Conservation (phyloP, 305 asterid genomes). For the Fraxinus baroniana region DNA sequence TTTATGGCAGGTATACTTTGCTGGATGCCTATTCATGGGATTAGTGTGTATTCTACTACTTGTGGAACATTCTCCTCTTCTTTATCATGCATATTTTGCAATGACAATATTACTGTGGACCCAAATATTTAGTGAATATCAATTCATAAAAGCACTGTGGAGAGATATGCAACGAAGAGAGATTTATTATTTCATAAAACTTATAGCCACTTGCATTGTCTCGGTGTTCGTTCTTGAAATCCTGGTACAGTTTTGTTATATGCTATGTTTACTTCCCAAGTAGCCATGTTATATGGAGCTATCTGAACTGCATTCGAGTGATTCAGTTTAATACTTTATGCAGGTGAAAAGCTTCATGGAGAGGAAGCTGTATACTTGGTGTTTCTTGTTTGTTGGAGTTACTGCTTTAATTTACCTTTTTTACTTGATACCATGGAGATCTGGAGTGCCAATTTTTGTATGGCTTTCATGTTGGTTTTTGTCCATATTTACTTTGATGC, state of each 20-base stretch:
- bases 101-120: conserved; percentile 90
- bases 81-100: conserved; percentile 82
- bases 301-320: conserved; percentile 23
- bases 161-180: conserved; percentile 45
- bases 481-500: conserved; percentile 87
- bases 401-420: conserved; percentile 61
- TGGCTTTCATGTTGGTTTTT: conserved; percentile 80
- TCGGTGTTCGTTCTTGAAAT: conserved; percentile 79
- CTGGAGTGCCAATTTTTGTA: conserved; percentile 56
- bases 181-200: conserved; percentile 44
- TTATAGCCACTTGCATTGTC: conserved; percentile 43
- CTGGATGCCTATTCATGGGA: conserved; percentile 66
- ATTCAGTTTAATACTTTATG: conserved; percentile 26
- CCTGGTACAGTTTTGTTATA: conserved; percentile 54
- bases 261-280: conserved; percentile 13
- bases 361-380: conserved; percentile 89
- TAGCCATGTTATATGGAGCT: conserved; percentile 15
- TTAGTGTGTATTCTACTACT: conserved; percentile 51
- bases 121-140: conserved; percentile 72
- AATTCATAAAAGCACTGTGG: conserved; percentile 68
- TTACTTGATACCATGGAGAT: conserved; percentile 48
- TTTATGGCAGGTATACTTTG: conserved; percentile 55
- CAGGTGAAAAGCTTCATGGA: conserved; percentile 91
- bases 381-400: conserved; percentile 69
- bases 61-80: conserved; percentile 83